A percentile compares a stretch with the other conserved stretches of the same genome.
Conservation (phyloP, 306 rosid species). For the Myrica gale region DNA sequence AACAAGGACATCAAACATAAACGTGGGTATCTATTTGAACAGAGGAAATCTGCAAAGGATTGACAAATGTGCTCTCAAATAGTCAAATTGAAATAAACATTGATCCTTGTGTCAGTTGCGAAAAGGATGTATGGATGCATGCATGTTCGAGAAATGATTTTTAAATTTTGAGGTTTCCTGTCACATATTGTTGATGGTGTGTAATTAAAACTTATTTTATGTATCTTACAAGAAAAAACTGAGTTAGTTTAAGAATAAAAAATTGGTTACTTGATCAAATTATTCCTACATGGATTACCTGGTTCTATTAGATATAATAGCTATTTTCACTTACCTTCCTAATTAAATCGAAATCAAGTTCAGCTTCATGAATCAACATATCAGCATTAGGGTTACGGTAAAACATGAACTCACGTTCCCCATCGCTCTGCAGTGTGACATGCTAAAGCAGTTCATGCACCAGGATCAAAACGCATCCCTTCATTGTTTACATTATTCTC, state of each 20-base stretch:
- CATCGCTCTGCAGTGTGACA: slow-evolving; percentile 81
- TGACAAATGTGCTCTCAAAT: slow-evolving; percentile 15
- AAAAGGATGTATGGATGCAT: slow-evolving; percentile 11
- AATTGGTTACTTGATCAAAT: slow-evolving; percentile 18
- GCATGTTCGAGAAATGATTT: background rate
- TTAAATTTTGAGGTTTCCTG: slow-evolving; percentile 10
- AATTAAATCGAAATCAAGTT: slow-evolving; percentile 70
- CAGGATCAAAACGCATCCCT: slow-evolving; percentile 90
- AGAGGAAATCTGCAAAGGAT: slow-evolving; percentile 9
- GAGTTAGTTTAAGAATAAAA: slow-evolving; percentile 4
- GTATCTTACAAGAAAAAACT: too few relatives aligned
- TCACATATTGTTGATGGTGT: background rate
- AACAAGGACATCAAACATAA: slow-evolving; percentile 16
- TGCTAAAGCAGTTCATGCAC: slow-evolving; percentile 95
- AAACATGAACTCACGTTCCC: slow-evolving; percentile 99
- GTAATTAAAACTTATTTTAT: background rate
- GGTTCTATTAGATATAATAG: background rate
- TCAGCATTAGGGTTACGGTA: slow-evolving; percentile 98
- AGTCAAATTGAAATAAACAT: slow-evolving; percentile 4
- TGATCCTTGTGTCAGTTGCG: slow-evolving; percentile 9
- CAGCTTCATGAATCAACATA: slow-evolving; percentile 85
- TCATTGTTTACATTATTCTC: slow-evolving; percentile 77
- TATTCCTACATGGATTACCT: background rate
- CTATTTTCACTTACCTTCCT: slow-evolving; percentile 54
- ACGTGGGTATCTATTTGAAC: slow-evolving; percentile 10